These are phyloP conservation scores for Terana coerulea DNA, from an alignment of 768 basidiomycete genomes.

Conservation along the genomic window DNA sequence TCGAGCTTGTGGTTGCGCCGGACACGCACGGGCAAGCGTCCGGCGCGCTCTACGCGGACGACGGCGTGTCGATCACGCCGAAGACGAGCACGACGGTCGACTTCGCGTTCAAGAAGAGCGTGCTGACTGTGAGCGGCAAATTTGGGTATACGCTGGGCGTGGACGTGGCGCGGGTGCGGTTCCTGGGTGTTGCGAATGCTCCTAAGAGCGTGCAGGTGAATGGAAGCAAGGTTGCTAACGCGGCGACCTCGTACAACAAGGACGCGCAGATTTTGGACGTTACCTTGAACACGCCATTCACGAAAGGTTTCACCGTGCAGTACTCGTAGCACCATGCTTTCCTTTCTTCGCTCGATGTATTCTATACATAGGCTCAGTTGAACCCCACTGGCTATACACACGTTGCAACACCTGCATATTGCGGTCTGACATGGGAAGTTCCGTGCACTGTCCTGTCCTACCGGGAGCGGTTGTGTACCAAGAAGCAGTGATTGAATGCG, in stretches of 20 bases:
- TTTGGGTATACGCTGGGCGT: conserved; percentile 29
- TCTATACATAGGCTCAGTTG: too few species aligned
- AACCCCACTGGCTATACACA: too few species aligned
- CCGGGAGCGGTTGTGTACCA: too few species aligned
- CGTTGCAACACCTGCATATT: too few species aligned
- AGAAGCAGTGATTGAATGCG: too few species aligned
- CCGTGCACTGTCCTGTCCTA: too few species aligned
- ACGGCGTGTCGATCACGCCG: conserved; percentile 48
- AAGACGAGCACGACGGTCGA: conserved; percentile 25
- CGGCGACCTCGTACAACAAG: conserved; percentile 32
- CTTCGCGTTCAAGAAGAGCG: conserved; percentile 25
- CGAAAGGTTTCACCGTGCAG: conserved; percentile 30
- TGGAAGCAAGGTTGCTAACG: conserved; percentile 14
- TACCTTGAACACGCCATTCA: conserved; percentile 34
- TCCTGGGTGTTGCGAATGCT: conserved; percentile 26
- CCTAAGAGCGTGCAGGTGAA: conserved; percentile 23
- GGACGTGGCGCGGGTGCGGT: conserved; percentile 30
- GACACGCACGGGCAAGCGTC: conserved; percentile 43
- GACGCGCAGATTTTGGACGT: conserved; percentile 42
- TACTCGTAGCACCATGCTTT: conserved; percentile 12
- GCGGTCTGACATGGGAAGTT: too few species aligned
- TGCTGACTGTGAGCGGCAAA: conserved; percentile 27
- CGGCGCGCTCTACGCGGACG: conserved; percentile 60
- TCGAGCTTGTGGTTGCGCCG: conserved; percentile 63
- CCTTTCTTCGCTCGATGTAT: too few species aligned